phyloP scores from a whole-genome alignment of 805 yeast genomes.

The Wickerhamiella cacticola region DNA sequence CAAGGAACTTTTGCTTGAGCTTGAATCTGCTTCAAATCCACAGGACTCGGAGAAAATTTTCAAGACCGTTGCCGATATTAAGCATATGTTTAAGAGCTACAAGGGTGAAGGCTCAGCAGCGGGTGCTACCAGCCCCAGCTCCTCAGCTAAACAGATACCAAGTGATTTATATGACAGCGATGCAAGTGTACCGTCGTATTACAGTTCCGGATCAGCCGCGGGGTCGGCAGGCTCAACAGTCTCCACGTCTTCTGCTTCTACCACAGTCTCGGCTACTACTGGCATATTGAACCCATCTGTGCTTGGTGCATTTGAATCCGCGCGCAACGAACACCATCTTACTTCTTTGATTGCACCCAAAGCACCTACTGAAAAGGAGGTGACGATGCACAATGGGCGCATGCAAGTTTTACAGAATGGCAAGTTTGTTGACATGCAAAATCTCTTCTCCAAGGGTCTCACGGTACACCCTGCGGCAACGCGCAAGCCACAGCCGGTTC shows the following conservation, averaged over 20 bases:
- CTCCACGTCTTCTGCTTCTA: neutral
- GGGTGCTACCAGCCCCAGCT: neutral
- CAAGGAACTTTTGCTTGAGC: conserved; percentile 21
- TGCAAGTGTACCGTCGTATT: neutral
- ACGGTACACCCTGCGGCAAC: neutral
- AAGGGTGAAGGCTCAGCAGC: conserved; percentile 10
- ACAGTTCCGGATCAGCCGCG: neutral
- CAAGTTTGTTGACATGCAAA: conserved; percentile 24
- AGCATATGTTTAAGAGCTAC: conserved; percentile 25
- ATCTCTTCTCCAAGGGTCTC: conserved; percentile 21
- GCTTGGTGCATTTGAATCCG: conserved; percentile 13
- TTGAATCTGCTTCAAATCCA: conserved; percentile 24
- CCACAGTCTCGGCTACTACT: conserved; percentile 6
- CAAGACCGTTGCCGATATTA: conserved; percentile 25
- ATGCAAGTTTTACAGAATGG: conserved; percentile 22
- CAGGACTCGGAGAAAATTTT: conserved; percentile 25
- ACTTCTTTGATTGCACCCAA: neutral
- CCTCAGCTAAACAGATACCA: neutral
- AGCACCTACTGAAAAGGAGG: conserved; percentile 4
- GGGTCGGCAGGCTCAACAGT: conserved; percentile 2
- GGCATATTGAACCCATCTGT: conserved; percentile 10
- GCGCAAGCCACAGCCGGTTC: conserved; percentile 2
- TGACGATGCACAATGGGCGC: conserved; percentile 20
- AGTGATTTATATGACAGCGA: neutral
- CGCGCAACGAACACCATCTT: conserved; percentile 12